Percentiles rank a stretch among this genome's conserved stretches.
These are phyloP conservation scores for Leccinum ochraceum DNA, from an alignment of 768 basidiomycete species.

Conservation along the genomic window DNA sequence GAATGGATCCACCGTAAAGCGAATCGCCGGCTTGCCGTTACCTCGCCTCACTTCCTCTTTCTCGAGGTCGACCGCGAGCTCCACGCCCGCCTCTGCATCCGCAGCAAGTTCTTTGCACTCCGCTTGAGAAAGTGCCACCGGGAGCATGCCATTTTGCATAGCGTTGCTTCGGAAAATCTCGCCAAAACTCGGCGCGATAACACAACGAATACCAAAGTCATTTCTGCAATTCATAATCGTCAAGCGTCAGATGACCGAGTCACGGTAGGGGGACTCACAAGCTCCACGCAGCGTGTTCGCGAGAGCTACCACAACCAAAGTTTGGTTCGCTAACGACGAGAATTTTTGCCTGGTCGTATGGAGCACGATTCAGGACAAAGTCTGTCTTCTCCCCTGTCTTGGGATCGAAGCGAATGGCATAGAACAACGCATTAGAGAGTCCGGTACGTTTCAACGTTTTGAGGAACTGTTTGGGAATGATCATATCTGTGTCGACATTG, in stretches of 20 bases:
- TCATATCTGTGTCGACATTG: slow-evolving; percentile 92
- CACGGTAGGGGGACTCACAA: slow-evolving; percentile 48
- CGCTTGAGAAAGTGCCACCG: slow-evolving; percentile 66
- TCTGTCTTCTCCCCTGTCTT: slow-evolving; percentile 79
- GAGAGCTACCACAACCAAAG: slow-evolving; percentile 89
- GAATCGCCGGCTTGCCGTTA: slow-evolving; percentile 70
- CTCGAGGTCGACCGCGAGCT: slow-evolving; percentile 84
- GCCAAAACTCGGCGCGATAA: slow-evolving; percentile 87
- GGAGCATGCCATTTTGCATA: slow-evolving; percentile 94
- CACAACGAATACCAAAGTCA: slow-evolving; percentile 87
- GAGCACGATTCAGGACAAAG: slow-evolving; percentile 81
- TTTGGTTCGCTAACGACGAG: slow-evolving; percentile 84
- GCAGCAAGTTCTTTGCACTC: slow-evolving; percentile 71
- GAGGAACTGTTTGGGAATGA: slow-evolving; percentile 92
- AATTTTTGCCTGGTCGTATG: slow-evolving; percentile 74
- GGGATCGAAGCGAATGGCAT: slow-evolving; percentile 74
- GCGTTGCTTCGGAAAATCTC: slow-evolving; percentile 90
- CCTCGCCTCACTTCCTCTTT: slow-evolving; percentile 74
- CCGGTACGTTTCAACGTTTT: slow-evolving; percentile 92
- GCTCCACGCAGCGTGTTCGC: slow-evolving; percentile 91
- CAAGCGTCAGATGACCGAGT: background rate
- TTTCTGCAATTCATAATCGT: slow-evolving; percentile 44
- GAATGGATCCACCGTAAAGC: slow-evolving; percentile 88
- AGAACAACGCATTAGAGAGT: slow-evolving; percentile 81
- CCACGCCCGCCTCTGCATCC: slow-evolving; percentile 74